phyloP scores from a whole-genome alignment of 2,329 filamentous ascomycete species.

The Xylaria sp. region DNA sequence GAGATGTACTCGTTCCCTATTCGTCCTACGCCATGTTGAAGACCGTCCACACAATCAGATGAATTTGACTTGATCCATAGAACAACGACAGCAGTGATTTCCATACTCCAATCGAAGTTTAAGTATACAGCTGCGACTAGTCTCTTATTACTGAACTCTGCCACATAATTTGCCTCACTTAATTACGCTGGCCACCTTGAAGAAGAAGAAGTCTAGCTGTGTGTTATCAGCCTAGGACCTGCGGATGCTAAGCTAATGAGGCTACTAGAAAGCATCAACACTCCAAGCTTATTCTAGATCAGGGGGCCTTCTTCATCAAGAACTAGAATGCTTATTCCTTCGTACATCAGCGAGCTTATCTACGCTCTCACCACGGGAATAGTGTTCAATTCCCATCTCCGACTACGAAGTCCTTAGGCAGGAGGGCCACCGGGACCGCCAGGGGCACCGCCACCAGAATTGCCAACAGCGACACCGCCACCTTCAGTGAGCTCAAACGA shows the following conservation, averaged over 20 bases:
- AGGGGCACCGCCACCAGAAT: neutral
- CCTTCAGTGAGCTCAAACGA: constrained; percentile 17
- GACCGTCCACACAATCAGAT: too few species aligned
- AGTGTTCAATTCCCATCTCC: neutral
- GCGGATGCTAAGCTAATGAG: neutral
- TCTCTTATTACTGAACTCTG: too few species aligned
- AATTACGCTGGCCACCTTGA: neutral
- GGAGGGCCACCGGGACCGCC: neutral
- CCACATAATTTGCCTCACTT: too few species aligned
- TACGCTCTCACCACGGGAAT: neutral
- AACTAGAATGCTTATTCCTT: too few species aligned
- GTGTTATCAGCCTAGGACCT: neutral
- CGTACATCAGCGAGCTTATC: neutral
- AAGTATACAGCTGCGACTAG: too few species aligned
- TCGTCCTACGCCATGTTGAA: too few species aligned
- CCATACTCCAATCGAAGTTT: too few species aligned
- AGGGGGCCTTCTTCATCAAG: too few species aligned
- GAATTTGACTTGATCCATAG: too few species aligned
- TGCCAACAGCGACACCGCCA: constrained; percentile 4
- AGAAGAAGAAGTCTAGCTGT: neutral
- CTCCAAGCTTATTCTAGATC: neutral
- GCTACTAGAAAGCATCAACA: neutral
- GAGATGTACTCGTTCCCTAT: too few species aligned
- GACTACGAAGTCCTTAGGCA: neutral
- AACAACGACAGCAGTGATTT: too few species aligned